Percentiles rank a stretch among this genome's conserved stretches.
Conservation (phyloP, 768 basidiomycete genomes). For the Tephrocybe sp. region DNA sequence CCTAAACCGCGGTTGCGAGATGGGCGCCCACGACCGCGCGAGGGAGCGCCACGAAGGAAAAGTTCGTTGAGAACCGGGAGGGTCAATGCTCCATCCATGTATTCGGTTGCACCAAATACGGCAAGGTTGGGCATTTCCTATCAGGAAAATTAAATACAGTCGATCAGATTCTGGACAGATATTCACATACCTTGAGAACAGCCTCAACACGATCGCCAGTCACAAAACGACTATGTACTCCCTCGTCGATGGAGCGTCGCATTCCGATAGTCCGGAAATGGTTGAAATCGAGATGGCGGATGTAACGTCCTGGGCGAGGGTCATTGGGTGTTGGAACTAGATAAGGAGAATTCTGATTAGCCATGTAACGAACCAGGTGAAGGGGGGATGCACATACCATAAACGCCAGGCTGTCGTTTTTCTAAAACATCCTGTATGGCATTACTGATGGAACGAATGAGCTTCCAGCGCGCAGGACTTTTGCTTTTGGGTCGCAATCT, state of each 20-base stretch:
- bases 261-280: conserved; percentile 98
- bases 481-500: conserved; percentile 74
- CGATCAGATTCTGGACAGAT: conserved; percentile 6
- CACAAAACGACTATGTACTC: conserved; percentile 86
- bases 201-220: conserved; percentile 83
- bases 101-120: conserved; percentile 95
- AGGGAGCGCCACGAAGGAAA: conserved; percentile 78
- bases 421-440: conserved; percentile 73
- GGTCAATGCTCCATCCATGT: conserved; percentile 93
- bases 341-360: no score
- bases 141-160: conserved; percentile 12
- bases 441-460: conserved; percentile 74
- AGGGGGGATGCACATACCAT: conserved; percentile 42
- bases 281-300: conserved; percentile 89
- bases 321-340: conserved; percentile 69
- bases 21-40: conserved; percentile 66
- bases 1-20: conserved; percentile 58
- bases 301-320: conserved; percentile 73
- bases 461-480: conserved; percentile 81
- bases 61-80: conserved; percentile 84
- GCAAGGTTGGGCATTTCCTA: conserved; percentile 88
- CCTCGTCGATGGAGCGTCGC: conserved; percentile 88
- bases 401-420: conserved; percentile 61
- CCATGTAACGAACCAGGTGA: no score
- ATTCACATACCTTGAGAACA: conserved; percentile 62